Percentiles rank a stretch among this genome's conserved stretches.
Evolutionary conservation across 2,329 filamentous ascomycete species (phyloP).

Genomic region (Penicillium sp.): DNA sequence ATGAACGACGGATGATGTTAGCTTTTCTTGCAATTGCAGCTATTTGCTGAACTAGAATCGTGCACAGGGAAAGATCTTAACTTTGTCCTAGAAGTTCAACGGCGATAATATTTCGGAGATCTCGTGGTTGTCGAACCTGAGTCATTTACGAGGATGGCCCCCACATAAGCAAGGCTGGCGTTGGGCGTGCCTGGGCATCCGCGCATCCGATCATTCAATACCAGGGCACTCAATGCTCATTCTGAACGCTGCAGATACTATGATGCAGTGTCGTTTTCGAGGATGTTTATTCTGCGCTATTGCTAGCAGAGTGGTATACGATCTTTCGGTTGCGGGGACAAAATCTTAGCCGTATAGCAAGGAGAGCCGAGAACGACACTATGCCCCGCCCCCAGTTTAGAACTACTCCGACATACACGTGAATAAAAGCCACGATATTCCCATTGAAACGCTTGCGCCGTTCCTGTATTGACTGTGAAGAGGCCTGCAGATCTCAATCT

Average conservation of each 20-base stretch:
- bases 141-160: not conserved
- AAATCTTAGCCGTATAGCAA: not conserved
- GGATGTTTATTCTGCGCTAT: not conserved
- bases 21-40: not conserved
- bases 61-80: not conserved
- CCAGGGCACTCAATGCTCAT: not conserved
- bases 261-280: not conserved
- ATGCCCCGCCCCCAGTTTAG: not conserved
- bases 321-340: not conserved
- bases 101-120: not conserved
- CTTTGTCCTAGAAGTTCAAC: not conserved
- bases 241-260: not conserved
- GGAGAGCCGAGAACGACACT: not conserved
- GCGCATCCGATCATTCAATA: not conserved
- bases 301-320: not conserved
- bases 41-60: not conserved
- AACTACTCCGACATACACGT: not conserved
- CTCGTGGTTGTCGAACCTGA: not conserved
- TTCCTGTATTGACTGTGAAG: slow-evolving; percentile 22
- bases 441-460: slow-evolving; percentile 12
- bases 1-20: not conserved
- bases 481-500: slow-evolving; percentile 26
- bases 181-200: not conserved
- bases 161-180: not conserved
- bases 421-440: not conserved